Evolutionary conservation across 2,329 filamentous ascomycete species (phyloP), one percentile per base, ranked within the genome.

Genomic region (Celoporthe dispersa): DNA sequence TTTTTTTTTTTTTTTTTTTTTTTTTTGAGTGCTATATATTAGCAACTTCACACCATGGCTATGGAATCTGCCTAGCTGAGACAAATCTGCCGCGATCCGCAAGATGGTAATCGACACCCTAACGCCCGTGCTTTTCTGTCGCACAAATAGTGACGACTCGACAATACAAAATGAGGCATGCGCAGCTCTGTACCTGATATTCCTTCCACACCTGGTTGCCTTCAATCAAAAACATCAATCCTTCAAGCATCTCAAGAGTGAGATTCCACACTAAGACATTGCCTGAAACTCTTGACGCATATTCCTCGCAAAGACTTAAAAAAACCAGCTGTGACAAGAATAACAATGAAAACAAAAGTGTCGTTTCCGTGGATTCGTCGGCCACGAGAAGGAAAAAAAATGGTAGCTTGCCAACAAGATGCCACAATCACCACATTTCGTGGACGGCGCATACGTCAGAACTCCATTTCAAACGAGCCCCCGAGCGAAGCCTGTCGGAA

Each of bases 401-500:
- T 31, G 25, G 33, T 33, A 61, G 3, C 19, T 44, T 44, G 37
- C 11, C n/a, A 25, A 51, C 11, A 31, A 14, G 14, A 19, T 35
- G 25, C 57, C 11, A 9, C 16, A 22, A 35, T 31, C 19, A 35
- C 28, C 57, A 7, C n/a, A 19, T 12, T 16, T 33, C 19, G 22
- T 59, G 37, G 25, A 28, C n/a, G 7, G 14, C 8, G 37, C 22
- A 14, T 28, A 22, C 31, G 14, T 70, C 63, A 72, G 44, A 44
- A 67, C 57, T 72, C 70, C n/a, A 72, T 70, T 57, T 72, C 70
- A n/a, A 72, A 72, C 3, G 68, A 72, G 2, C 60, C 70, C 5
- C 70, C 68, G 16, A 72, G 59, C 64, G 68, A 72, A 22, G 69
- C 65, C 33, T 55, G 35, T 16, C 57, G 64, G 65, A 72, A 72